Evolutionary conservation across 2,329 filamentous ascomycete genomes (phyloP).

Genomic region (Penicillium sp.): DNA sequence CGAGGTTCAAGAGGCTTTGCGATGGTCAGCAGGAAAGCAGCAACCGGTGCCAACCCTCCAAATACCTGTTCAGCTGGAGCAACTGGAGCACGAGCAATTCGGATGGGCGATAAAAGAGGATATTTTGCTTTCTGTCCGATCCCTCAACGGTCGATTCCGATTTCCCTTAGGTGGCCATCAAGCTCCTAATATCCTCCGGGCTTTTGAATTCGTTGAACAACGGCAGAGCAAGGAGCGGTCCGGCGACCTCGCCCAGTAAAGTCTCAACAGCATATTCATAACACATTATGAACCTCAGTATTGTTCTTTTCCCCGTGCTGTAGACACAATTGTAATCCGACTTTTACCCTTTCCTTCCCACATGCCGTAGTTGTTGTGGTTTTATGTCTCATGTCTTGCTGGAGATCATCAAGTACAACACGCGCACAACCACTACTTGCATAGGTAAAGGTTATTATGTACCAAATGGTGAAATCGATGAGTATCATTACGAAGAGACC

Average conservation of each 20-base stretch:
- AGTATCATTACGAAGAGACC: not conserved
- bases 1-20: conserved; percentile 29
- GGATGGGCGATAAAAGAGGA: conserved; percentile 42
- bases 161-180: conserved; percentile 14
- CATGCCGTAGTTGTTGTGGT: not conserved
- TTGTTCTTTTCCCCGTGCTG: not conserved
- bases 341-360: not conserved
- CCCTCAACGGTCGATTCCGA: conserved; percentile 14
- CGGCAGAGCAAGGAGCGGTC: not conserved
- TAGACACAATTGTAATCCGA: not conserved
- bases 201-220: conserved; percentile 18
- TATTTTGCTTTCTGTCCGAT: conserved; percentile 17
- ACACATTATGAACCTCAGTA: not conserved
- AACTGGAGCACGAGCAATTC: conserved; percentile 37
- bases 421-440: not conserved
- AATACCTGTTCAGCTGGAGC: conserved; percentile 31
- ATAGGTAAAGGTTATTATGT: not conserved
- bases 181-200: conserved; percentile 24
- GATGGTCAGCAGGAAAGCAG: conserved; percentile 9
- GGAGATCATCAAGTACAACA: not conserved
- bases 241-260: not conserved
- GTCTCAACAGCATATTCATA: not conserved
- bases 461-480: not conserved
- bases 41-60: conserved; percentile 3
- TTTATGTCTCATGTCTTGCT: not conserved